Percentiles rank a stretch among this genome's conserved stretches.
Evolutionary conservation across 108 stramenopile genomes (phyloP).

Genomic region (Pseudonitzschia pungens): DNA sequence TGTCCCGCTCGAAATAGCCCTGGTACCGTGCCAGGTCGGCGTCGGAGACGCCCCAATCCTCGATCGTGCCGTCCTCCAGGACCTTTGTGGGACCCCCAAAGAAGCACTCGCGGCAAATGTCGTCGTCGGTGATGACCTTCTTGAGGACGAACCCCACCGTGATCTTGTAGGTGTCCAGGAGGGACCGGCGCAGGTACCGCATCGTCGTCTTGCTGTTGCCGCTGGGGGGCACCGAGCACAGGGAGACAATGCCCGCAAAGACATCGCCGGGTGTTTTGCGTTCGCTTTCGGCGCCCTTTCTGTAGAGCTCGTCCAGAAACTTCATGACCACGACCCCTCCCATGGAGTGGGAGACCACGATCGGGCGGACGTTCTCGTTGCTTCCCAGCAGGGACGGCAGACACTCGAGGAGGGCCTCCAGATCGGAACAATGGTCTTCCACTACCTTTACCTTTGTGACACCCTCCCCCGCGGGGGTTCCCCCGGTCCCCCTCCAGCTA

Average conservation of each 20-base stretch:
- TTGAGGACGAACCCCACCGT: constrained; percentile 69
- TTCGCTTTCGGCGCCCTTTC: neutral
- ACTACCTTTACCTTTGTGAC: constrained; percentile 62
- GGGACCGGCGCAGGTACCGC: constrained; percentile 50
- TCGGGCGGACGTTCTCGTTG: constrained; percentile 21
- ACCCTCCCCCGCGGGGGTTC: constrained; percentile 63
- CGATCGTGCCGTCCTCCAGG: constrained; percentile 26
- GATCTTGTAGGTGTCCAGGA: constrained; percentile 51
- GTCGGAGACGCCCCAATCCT: constrained; percentile 62
- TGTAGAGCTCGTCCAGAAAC: constrained; percentile 49
- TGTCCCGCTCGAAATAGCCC: constrained; percentile 53
- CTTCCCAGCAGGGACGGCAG: constrained; percentile 14
- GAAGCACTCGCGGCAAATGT: constrained; percentile 56
- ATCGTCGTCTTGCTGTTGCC: constrained; percentile 80
- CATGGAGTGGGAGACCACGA: constrained; percentile 61
- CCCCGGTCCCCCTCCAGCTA: constrained; percentile 67
- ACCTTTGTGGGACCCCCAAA: constrained; percentile 49
- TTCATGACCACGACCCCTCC: constrained; percentile 64
- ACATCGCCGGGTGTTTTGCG: constrained; percentile 11
- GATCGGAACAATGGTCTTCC: constrained; percentile 52
- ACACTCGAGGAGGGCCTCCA: constrained; percentile 37
- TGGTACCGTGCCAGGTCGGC: constrained; percentile 53
- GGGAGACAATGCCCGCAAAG: constrained; percentile 55
- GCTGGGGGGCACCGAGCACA: constrained; percentile 83
- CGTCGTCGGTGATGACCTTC: constrained; percentile 29